Conservation (phyloP, 495 filamentous ascomycete species). For the Aspergillus sparsus region DNA sequence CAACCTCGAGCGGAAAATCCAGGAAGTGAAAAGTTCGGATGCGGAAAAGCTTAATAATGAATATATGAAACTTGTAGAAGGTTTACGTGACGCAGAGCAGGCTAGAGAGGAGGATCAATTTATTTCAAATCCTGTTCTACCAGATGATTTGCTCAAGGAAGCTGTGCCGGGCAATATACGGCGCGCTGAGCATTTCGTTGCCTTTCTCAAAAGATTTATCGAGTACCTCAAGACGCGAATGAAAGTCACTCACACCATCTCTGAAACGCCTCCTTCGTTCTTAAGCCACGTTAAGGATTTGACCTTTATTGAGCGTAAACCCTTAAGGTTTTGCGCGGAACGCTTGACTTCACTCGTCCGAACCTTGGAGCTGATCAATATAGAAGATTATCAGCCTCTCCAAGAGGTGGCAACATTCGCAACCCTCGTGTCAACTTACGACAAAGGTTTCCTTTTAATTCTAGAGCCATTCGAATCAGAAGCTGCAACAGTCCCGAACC, state of each 20-base stretch:
- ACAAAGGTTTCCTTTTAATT: constrained; percentile 94
- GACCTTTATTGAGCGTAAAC: constrained; percentile 97
- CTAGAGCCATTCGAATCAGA: constrained; percentile 96
- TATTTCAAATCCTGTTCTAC: constrained; percentile 79
- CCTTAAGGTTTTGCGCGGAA: constrained; percentile 92
- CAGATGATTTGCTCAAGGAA: constrained; percentile 59
- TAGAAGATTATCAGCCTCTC: constrained; percentile 94
- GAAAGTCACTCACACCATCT: constrained; percentile 96
- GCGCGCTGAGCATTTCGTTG: constrained; percentile 92
- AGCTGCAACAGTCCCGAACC: constrained; percentile 92
- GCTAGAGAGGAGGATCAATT: constrained; percentile 90
- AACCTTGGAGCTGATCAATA: constrained; percentile 93
- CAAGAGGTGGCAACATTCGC: constrained; percentile 99
- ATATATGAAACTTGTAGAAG: constrained; percentile 94
- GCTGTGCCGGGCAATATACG: constrained; percentile 96
- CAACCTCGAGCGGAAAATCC: constrained; percentile 86
- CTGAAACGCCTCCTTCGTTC: constrained; percentile 94
- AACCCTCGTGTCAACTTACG: constrained; percentile 96
- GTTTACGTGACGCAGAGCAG: constrained; percentile 82
- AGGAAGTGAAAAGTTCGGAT: constrained; percentile 89
- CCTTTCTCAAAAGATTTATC: constrained; percentile 93
- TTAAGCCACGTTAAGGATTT: constrained; percentile 90
- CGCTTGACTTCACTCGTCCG: constrained; percentile 91
- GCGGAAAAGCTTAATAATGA: constrained; percentile 91
- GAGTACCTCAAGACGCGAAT: constrained; percentile 98